Base-by-base conservation (phyloP, 192 early-diverging fungal species). In the Backusella liffmaniae region DNA sequence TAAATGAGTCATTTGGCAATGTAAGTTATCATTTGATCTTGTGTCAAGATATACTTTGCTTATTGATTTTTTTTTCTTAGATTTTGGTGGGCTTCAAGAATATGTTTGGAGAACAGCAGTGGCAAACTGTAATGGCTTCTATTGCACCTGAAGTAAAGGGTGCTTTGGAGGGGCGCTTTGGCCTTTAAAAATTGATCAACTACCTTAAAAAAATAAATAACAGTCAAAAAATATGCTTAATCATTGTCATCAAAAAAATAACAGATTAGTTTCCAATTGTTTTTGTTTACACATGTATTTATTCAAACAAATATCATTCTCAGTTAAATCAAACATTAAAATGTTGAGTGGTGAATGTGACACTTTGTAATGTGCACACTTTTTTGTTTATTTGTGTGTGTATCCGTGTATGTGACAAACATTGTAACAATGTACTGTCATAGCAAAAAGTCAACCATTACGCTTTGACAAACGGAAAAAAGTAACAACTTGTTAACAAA, bases 51-150 rank as follows among this genome's bases (percentile, higher is more conserved):
- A 10, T 8, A 44, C 6, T 4, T 18, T 30, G 0, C 15, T 13
- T 49, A 73, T 13, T n/a, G 4, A 51, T 53, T 73, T 36, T 46
- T 32, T 46, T 46, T 67, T 68, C 18, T 18, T 79, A 91, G 90
- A 90, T 92, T 66, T 70, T 93, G 76, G 70, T 82, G 32, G 91
- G 85, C 13, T 93, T 87, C 62, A 93, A 92, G 78, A 88, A 86
- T 68, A 86, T 90, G 86, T 86, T 90, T 80, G 88, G 85, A 49
- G 74, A 65, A 12, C 79, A 76, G 41, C 76, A 89, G 74, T 93
- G 92, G 92, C 87, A 90, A 4, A 67, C 80, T 51, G 86, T 77
- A 46, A 74, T 84, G 36, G 74, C 73, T 56, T 68, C 83, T 56
- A 81, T 89, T 56, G 77, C 83, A 41, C 83, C 75, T 73, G 84